Percentiles rank a stretch among this genome's conserved stretches.
Evolutionary conservation across 768 basidiomycete genomes (phyloP).

Genomic region (Russula vinacea): DNA sequence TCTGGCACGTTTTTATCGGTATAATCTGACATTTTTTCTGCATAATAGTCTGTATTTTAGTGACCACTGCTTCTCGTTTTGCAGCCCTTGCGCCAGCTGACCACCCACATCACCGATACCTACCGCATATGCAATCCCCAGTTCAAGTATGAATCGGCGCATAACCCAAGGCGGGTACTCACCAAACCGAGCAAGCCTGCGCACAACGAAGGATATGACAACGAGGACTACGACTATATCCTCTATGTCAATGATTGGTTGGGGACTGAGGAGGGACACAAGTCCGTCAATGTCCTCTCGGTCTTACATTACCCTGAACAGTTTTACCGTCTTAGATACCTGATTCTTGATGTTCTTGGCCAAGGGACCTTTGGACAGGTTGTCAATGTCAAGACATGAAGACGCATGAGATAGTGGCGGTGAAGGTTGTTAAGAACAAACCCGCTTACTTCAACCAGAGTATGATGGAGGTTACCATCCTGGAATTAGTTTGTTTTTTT

Average conservation of each 20-base stretch:
- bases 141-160: conserved; percentile 91
- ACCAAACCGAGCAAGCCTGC: conserved; percentile 96
- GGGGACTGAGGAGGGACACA: conserved; percentile 91
- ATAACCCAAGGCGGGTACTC: conserved; percentile 93
- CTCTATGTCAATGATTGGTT: conserved; percentile 98
- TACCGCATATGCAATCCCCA: conserved; percentile 92
- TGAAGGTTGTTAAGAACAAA: conserved; percentile 99
- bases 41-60: conserved; percentile 4
- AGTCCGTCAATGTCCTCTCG: conserved; percentile 51
- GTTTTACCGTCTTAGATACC: conserved; percentile 55
- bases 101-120: conserved; percentile 83
- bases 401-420: conserved; percentile 97
- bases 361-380: conserved; percentile 99
- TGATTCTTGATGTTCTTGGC: conserved; percentile 96
- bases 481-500: conserved; percentile 78
- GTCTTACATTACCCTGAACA: conserved; percentile 22
- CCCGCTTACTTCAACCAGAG: conserved; percentile 99
- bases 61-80: conserved; percentile 28
- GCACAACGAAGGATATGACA: conserved; percentile 97
- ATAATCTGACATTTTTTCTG: conserved; percentile 37
- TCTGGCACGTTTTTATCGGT: conserved; percentile 80
- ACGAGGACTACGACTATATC: conserved; percentile 99
- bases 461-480: conserved; percentile 99
- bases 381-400: conserved; percentile 99
- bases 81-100: conserved; percentile 66